Conservation (phyloP, 129 eudicot species). For the Pseudognaphalium luteoalbum region DNA sequence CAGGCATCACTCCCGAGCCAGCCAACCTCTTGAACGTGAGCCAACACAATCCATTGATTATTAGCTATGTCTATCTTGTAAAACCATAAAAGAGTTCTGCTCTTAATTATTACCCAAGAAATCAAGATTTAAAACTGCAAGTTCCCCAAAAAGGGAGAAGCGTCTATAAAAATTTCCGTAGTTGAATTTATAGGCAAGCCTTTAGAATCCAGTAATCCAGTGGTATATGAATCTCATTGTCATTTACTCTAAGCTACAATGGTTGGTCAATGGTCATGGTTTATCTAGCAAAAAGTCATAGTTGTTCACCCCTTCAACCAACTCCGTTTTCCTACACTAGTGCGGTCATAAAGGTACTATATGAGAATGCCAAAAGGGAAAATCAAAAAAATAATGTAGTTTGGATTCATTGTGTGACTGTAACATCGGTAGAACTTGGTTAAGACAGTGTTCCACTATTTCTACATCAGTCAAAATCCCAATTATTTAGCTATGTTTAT, state of each 20-base stretch:
- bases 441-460: too few relatives aligned
- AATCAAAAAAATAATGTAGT: too few relatives aligned
- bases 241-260: background rate
- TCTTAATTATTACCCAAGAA: background rate
- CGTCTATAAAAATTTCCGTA: background rate
- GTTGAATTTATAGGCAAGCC: background rate
- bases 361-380: background rate
- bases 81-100: background rate
- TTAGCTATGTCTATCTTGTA: too few relatives aligned
- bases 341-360: background rate
- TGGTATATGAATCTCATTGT: background rate
- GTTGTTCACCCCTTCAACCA: background rate
- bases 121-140: background rate
- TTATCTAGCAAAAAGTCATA: background rate
- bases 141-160: background rate
- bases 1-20: too few relatives aligned
- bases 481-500: too few relatives aligned
- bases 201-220: background rate
- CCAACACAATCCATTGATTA: too few relatives aligned
- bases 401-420: background rate
- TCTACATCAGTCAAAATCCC: background rate
- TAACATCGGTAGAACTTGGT: background rate
- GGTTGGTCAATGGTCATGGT: background rate
- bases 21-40: too few relatives aligned
- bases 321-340: background rate